Base-by-base conservation (phyloP, 495 filamentous ascomycete genomes). In the Elasticomyces elasticus region DNA sequence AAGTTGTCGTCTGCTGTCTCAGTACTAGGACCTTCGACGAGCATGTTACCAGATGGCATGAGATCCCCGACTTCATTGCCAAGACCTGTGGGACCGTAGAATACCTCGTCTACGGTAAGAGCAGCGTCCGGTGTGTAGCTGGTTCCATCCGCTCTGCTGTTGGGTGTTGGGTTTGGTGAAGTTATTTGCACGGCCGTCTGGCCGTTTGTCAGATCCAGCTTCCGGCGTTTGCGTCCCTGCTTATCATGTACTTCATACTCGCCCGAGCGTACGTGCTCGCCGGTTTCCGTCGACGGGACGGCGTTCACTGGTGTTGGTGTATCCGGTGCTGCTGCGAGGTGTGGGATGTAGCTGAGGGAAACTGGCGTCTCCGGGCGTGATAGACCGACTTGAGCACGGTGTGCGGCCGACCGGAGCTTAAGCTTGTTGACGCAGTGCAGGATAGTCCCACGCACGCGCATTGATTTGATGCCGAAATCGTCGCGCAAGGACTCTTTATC, bases 381-480 rank as follows among this genome's bases (percentile, higher is more conserved):
- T 15, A 0, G 9, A 5, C 25, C 17, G 27, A 13, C 7, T 26
- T 37, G 42, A 2, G 40, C 35, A 19, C 44, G 28, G 49, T 70
- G 79, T 49, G 74, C 73, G 1, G 55, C 20, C 1, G 78, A 81
- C 11, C 51, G 53, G 0, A 43, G 40, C 30, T 68, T 71, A 1
- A 82, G 69, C 51, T 72, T 70, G 6, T 64, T 51, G 54, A 82
- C 73, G 20, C 74, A 74, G 43, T 63, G 64, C 13, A 71, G 62
- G 11, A 84, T 58, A 17, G 65, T 71, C 38, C 64, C 66, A 22
- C 74, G 67, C 45, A 74, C 70, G 1, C 74, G 76, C 13, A 79
- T 57, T 15, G 67, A 61, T 43, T 57, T 74, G 22, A 84, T 56
- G 0, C 73, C 73, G 22, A 81, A 62, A 5, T 81, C 77, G 44